A percentile compares a stretch with the other conserved stretches of the same genome.
These are phyloP conservation scores for Aspergillus clavatus DNA, from an alignment of 2,329 filamentous ascomycete species.

Conservation along the genomic window DNA sequence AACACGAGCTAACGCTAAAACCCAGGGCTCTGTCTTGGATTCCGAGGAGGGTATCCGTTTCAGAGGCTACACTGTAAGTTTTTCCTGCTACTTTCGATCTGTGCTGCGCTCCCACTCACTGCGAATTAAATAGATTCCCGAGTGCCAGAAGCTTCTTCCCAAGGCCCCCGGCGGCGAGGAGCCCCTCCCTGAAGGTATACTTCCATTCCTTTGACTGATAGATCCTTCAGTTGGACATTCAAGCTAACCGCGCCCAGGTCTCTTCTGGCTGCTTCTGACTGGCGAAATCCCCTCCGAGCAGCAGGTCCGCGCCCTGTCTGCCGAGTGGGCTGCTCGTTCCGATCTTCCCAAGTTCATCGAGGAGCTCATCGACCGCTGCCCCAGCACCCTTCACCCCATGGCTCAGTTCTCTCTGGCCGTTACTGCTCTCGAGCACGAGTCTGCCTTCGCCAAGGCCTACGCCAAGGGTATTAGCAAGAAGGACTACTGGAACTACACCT, in stretches of 20 bases:
- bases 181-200: slow-evolving; percentile 82
- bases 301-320: slow-evolving; percentile 96
- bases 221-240: background rate
- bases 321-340: slow-evolving; percentile 97
- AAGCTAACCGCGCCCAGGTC: slow-evolving; percentile 52
- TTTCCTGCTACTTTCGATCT: background rate
- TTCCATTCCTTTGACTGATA: background rate
- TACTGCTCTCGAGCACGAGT: slow-evolving; percentile 97
- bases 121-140: slow-evolving; percentile 68
- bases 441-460: slow-evolving; percentile 96
- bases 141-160: slow-evolving; percentile 95
- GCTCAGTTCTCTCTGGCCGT: slow-evolving; percentile 98
- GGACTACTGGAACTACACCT: slow-evolving; percentile 99
- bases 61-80: slow-evolving; percentile 80
- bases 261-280: slow-evolving; percentile 99
- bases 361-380: slow-evolving; percentile 99
- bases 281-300: slow-evolving; percentile 96
- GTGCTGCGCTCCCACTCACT: slow-evolving; percentile 19
- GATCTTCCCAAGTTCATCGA: slow-evolving; percentile 97
- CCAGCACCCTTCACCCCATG: slow-evolving; percentile 98
- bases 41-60: slow-evolving; percentile 99
- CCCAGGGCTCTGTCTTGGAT: slow-evolving; percentile 83
- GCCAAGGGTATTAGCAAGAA: slow-evolving; percentile 99
- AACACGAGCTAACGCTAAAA: slow-evolving; percentile 9
- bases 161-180: slow-evolving; percentile 95